Evolutionary conservation across 176 grass and related monocot species (phyloP).

Genomic region (Canna indica): DNA sequence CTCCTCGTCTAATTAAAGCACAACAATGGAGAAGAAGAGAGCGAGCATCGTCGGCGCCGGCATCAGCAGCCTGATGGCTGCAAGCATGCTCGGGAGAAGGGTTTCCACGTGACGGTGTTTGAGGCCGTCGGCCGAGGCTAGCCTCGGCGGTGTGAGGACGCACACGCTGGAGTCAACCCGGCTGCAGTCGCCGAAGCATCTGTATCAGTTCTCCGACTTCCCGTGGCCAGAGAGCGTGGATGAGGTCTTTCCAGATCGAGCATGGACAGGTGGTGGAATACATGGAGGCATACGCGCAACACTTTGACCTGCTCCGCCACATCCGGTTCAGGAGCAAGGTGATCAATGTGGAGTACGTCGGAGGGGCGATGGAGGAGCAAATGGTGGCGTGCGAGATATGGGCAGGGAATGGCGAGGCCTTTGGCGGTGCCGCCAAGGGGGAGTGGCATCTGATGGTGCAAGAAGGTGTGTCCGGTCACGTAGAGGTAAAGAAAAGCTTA

Average conservation of each 20-base stretch:
- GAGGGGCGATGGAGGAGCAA: conserved; percentile 6
- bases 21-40: too few relatives aligned
- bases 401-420: conserved; percentile 30
- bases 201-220: too few relatives aligned
- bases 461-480: background rate
- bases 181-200: conserved; percentile 43
- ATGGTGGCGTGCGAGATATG: conserved; percentile 14
- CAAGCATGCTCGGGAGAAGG: too few relatives aligned
- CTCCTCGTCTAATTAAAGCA: too few relatives aligned
- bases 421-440: conserved; percentile 13
- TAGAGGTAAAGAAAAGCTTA: conserved; percentile 6
- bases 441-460: conserved; percentile 30
- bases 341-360: conserved; percentile 22
- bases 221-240: conserved; percentile 43
- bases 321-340: conserved; percentile 34
- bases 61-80: too few relatives aligned
- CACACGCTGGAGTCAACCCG: conserved; percentile 41
- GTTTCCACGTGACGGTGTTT: too few relatives aligned
- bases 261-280: conserved; percentile 47
- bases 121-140: too few relatives aligned
- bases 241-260: conserved; percentile 25
- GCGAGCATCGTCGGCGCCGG: too few relatives aligned
- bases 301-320: conserved; percentile 35
- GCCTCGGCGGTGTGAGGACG: too few relatives aligned
- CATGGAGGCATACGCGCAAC: conserved; percentile 43